Evolutionary conservation across 2,329 filamentous ascomycete genomes (phyloP).

Genomic region (Colletotrichum truncatum): DNA sequence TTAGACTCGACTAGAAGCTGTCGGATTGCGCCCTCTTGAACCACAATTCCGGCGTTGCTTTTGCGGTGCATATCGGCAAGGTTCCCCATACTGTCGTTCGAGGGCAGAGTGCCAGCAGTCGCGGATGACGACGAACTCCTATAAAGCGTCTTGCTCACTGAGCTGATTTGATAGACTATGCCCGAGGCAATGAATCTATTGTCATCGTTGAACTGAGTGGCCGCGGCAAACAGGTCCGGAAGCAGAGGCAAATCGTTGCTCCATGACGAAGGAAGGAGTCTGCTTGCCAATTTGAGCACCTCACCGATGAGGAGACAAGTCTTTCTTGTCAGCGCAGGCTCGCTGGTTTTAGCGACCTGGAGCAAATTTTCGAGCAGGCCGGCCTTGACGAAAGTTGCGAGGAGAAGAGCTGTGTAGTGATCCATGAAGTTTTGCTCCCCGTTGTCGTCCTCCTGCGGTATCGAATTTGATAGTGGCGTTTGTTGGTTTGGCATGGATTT

Average conservation of each 20-base stretch:
- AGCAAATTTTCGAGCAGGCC: conserved; percentile 73
- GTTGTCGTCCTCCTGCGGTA: conserved; percentile 69
- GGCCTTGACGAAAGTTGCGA: conserved; percentile 85
- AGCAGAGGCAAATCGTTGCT: conserved; percentile 88
- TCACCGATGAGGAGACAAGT: conserved; percentile 91
- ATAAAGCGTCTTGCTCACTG: conserved; percentile 92
- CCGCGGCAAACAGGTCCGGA: conserved; percentile 83
- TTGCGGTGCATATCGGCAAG: conserved; percentile 68
- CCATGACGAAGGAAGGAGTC: conserved; percentile 82
- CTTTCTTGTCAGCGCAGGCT: conserved; percentile 81
- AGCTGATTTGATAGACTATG: conserved; percentile 97
- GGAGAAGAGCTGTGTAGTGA: conserved; percentile 89
- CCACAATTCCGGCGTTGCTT: conserved; percentile 52
- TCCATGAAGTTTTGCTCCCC: conserved; percentile 87
- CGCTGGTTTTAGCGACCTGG: conserved; percentile 73
- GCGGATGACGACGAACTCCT: conserved; percentile 67
- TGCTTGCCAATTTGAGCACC: conserved; percentile 87
- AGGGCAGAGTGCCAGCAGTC: conserved; percentile 46
- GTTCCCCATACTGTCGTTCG: conserved; percentile 56
- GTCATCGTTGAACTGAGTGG: conserved; percentile 76
- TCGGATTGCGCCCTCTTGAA: conserved; percentile 71
- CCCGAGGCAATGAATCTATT: conserved; percentile 83
- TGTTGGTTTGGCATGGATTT: conserved; percentile 65
- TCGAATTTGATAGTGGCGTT: conserved; percentile 37
- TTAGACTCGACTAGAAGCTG: conserved; percentile 79